Base-by-base conservation (phyloP, 2,329 filamentous ascomycete genomes). In the Lecanicillium sp. region DNA sequence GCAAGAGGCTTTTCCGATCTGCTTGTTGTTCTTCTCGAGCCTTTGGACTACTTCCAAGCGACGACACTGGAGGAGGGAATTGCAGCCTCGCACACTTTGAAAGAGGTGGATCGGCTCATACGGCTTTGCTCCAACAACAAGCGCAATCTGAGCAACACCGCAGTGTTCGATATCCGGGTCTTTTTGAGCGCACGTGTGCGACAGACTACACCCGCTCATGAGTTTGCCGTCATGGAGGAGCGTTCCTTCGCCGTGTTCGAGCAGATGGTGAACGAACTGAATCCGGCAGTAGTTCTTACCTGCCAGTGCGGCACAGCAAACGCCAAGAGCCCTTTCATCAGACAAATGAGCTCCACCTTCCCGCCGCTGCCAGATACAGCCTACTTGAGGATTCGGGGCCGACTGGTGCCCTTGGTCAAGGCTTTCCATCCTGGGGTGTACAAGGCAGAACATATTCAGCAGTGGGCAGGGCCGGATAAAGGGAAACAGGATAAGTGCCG, bases 371-470 rank as follows among this genome's bases (percentile, higher is more conserved):
- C 20, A 18, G 33, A 35, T 22, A 9, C 19, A 4, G 20, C 12
- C 8, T 22, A 27, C 20, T 14, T 35, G 33, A 18, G 27, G 8
- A 35, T 35, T 22, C n/a, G n/a, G 17, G 33, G 33, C 33, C 11
- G 33, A 17, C 33, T 15, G n/a, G 33, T 35, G n/a, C 33, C 33
- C 6, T 14, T 35, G 33, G 19, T 35, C 33, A 35, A 12, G 27
- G 33, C 33, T 35, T 35, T 35, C 19, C 33, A 35, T 35, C 33
- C 33, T 35, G 33, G 12, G 19, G n/a, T 35, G 33, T 35, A 35
- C 33, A 35, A 35, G 27, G 33, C 17, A 22, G 2, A 35, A 27
- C 33, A 15, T 35, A 35, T 35, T 8, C 33, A 35, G 33, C 33
- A 12, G 19, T 35, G 33, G 33, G 33, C 20, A 27, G 33, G 33